Evolutionary conservation across 345 rosid species (phyloP), one percentile per base, ranked within the genome.

Genomic region (Aethionema arabicum): DNA sequence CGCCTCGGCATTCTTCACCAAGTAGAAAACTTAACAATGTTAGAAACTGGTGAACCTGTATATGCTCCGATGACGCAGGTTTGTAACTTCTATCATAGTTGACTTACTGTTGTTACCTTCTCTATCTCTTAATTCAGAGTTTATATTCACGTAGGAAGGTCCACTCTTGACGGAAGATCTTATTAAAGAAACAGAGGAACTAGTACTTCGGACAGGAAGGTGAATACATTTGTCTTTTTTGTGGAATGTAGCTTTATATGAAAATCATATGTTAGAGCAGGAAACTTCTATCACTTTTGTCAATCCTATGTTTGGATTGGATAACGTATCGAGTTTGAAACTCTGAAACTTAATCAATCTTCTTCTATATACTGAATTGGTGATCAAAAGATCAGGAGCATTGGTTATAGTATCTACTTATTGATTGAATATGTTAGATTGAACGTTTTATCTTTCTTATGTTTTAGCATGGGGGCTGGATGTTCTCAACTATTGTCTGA

Each of bases 401-500:
- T 1, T 11, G 40, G 4, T 40, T 38, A 56, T 11, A 35, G 6
- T 36, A 21, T 36, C 11, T 49, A 4, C 50, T 39, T 40, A 14
- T 42, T 41, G 31, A 40, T 50, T 70, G 16, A 50, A 56, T 45
- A 45, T 72, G 62, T 64, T 65, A 71, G 32, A 71, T 58, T 71
- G 38, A 56, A 52, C 47, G n/a, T 63, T 44, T 68, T 68, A 59
- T 74, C 59, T 52, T 72, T 78, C 56, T 54, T 69, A 15, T 77
- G 71, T 47, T 72, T 57, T 82, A 93, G 99, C 78, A 87, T 93
- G 67, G 99, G 99, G 70, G 99, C 97, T 80, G 99, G 96, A 44
- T 90, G 99, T 75, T 93, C 99, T 78, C 99, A 85, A 75, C 95
- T 93, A 68, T 84, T 90, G 39, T 93, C 97, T 62, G 99, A 93